Percentiles rank a stretch among this genome's conserved stretches.
Evolutionary conservation across 2,329 filamentous ascomycete genomes (phyloP).

Genomic region (Aulographum hederae): DNA sequence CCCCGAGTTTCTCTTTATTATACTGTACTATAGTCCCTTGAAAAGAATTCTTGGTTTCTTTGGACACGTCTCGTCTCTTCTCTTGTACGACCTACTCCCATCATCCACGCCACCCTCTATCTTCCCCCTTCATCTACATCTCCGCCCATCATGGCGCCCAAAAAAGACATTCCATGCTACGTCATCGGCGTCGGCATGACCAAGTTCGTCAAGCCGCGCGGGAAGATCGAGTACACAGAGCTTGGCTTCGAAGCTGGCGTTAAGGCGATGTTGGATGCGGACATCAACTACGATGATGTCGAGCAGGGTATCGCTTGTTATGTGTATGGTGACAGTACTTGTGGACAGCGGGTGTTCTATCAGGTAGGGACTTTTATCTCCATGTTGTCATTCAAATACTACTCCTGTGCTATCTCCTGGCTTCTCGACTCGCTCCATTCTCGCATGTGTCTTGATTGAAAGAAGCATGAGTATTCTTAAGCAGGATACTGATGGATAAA

Average conservation of each 20-base stretch:
- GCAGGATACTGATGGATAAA: too few relatives aligned
- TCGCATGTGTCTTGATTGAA: not conserved
- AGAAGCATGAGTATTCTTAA: too few relatives aligned
- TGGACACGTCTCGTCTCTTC: too few relatives aligned
- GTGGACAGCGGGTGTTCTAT: conserved; percentile 11
- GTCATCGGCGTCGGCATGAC: conserved; percentile 11
- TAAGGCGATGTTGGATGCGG: conserved; percentile 11
- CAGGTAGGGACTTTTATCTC: conserved; percentile 10
- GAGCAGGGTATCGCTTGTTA: conserved; percentile 9
- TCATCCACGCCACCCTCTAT: too few relatives aligned
- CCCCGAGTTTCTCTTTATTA: too few relatives aligned
- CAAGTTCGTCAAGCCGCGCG: conserved; percentile 13
- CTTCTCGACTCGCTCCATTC: not conserved
- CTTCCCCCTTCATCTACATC: conserved; percentile 3
- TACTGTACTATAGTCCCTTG: too few relatives aligned
- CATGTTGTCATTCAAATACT: not conserved
- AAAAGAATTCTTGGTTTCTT: too few relatives aligned
- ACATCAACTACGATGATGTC: conserved; percentile 11
- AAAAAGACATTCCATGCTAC: conserved; percentile 10
- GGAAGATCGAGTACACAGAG: conserved; percentile 14
- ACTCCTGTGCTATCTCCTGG: not conserved
- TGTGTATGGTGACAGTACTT: conserved; percentile 9
- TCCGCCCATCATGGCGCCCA: conserved; percentile 14
- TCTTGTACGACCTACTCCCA: too few relatives aligned
- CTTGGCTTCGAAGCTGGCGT: conserved; percentile 13